These are phyloP conservation scores for Perkinsus marinus DNA, from an alignment of 169 alveolate genomes.

Conservation along the genomic window DNA sequence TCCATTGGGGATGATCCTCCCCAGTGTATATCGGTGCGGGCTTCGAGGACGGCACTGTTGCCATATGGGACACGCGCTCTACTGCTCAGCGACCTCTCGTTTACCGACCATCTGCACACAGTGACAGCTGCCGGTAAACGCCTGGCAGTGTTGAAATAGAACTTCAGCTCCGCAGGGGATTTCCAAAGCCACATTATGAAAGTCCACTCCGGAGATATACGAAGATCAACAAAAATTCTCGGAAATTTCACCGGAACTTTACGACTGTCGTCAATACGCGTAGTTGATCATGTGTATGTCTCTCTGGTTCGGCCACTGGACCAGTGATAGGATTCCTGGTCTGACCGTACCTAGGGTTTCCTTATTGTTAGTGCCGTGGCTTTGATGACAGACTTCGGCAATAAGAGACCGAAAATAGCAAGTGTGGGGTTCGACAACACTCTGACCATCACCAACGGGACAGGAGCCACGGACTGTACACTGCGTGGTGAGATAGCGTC, in stretches of 20 bases:
- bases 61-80: background rate
- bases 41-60: background rate
- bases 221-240: too few species aligned
- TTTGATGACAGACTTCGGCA: background rate
- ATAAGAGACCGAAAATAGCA: background rate
- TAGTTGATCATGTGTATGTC: too few species aligned
- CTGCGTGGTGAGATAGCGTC: background rate
- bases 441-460: background rate
- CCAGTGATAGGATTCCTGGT: too few species aligned
- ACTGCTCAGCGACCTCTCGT: background rate
- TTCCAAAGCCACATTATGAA: too few species aligned
- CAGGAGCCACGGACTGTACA: background rate
- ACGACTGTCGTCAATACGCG: too few species aligned
- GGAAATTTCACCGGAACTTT: too few species aligned
- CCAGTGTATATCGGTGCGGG: background rate
- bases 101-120: background rate
- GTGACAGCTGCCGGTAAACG: background rate
- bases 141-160: too few species aligned
- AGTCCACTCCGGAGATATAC: too few species aligned
- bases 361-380: background rate
- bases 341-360: background rate
- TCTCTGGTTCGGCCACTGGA: too few species aligned
- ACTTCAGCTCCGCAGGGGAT: too few species aligned
- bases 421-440: background rate
- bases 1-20: background rate